phyloP scores from a whole-genome alignment of 768 basidiomycete species.

The Gelatoporia subvermispora region DNA sequence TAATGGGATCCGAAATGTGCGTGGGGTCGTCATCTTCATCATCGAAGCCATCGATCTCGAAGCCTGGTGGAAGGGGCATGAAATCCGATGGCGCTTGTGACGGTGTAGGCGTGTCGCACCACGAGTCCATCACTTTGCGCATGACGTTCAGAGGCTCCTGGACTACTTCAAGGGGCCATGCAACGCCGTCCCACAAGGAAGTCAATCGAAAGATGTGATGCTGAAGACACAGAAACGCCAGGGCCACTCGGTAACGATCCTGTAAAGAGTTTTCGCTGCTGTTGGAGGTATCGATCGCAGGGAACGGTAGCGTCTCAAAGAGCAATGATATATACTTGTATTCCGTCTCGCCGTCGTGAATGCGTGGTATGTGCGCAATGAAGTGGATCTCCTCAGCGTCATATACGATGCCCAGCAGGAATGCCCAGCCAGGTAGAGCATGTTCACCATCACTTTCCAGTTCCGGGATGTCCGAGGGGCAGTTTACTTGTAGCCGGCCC shows the following conservation, averaged over 20 bases:
- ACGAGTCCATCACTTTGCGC: no score
- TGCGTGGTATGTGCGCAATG: neutral
- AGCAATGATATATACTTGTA: neutral
- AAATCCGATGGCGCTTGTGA: no score
- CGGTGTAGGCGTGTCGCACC: no score
- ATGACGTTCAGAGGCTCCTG: no score
- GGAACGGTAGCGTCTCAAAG: constrained; percentile 1
- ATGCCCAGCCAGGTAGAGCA: neutral
- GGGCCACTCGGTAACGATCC: neutral
- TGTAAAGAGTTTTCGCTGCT: neutral
- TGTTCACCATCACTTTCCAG: no score
- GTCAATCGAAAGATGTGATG: neutral
- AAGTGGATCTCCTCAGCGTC: neutral
- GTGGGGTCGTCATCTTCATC: no score
- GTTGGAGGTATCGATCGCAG: neutral
- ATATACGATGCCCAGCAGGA: neutral
- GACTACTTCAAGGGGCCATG: no score
- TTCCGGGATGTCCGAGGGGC: no score
- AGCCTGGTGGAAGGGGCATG: no score
- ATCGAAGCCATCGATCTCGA: no score
- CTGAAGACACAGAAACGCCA: neutral
- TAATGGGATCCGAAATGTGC: no score
- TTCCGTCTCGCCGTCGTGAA: neutral
- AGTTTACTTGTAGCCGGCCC: neutral
- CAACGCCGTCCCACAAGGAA: neutral